phyloP scores from a whole-genome alignment of 371 early-diverging fungal species.

The Parasitella parasitica region DNA sequence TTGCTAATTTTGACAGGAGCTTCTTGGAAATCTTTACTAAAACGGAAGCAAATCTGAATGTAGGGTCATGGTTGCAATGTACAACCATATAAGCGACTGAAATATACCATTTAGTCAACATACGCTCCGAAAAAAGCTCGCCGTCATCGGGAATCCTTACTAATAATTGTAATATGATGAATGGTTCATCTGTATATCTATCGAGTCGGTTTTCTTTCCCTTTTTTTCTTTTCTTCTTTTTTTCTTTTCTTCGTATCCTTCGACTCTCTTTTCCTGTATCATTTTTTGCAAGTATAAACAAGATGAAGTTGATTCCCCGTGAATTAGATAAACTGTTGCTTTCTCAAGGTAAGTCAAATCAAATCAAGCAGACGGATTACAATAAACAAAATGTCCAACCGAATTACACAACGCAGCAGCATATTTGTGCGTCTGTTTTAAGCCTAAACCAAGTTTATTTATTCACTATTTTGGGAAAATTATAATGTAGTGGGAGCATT shows the following conservation, averaged over 20 bases:
- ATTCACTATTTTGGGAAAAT: neutral
- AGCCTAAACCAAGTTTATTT: neutral
- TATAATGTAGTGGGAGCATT: conserved; percentile 69
- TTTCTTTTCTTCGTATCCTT: neutral
- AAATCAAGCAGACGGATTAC: too few species aligned
- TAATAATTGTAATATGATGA: neutral
- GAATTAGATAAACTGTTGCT: conserved; percentile 90
- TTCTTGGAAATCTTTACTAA: neutral
- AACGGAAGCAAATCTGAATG: neutral
- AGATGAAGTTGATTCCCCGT: conserved; percentile 78
- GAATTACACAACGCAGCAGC: neutral
- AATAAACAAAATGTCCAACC: neutral
- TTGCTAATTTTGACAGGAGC: neutral
- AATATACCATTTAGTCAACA: neutral
- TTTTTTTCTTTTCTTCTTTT: neutral
- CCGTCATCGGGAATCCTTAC: neutral
- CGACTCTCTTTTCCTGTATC: neutral
- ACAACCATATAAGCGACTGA: neutral
- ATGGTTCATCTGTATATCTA: neutral
- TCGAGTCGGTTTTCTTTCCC: neutral
- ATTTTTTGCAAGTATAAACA: neutral
- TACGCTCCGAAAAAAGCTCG: neutral
- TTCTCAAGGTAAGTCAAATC: conserved; percentile 50
- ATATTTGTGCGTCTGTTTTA: neutral
- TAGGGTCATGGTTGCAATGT: neutral